A percentile compares a stretch with the other conserved stretches of the same genome.
phyloP scores from a whole-genome alignment of 2,329 filamentous ascomycete species.

The Chaetoscypha palmicola region DNA sequence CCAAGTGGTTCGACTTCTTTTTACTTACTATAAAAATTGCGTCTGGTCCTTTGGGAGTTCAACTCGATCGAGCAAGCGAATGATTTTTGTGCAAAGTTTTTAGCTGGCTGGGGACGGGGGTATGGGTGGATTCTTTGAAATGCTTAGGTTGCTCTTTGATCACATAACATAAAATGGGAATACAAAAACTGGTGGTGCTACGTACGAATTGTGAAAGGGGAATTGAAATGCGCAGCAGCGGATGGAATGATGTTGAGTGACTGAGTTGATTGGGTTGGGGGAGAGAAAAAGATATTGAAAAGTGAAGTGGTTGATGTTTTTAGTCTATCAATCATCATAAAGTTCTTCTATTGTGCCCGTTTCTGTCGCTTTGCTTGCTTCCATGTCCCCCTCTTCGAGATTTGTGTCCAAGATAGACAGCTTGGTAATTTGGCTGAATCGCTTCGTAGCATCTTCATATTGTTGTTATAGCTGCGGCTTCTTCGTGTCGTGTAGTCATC shows the following conservation, averaged over 20 bases:
- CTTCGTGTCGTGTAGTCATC: no score
- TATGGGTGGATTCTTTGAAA: conserved; percentile 9
- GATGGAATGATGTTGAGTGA: no score
- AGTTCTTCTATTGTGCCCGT: background rate
- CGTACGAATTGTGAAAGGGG: background rate
- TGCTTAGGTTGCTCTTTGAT: background rate
- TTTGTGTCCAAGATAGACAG: no score
- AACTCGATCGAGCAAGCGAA: conserved; percentile 6
- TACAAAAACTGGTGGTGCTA: background rate
- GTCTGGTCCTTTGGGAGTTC: conserved; percentile 7
- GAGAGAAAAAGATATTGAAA: background rate
- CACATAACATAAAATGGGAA: conserved; percentile 7
- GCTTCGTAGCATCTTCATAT: no score
- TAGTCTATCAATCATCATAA: conserved; percentile 7
- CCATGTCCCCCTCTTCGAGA: no score
- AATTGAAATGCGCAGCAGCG: no score
- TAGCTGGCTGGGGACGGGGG: conserved; percentile 2
- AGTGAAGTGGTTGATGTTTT: background rate
- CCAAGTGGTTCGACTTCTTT: conserved; percentile 10
- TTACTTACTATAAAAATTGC: conserved; percentile 9
- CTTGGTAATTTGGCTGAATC: no score
- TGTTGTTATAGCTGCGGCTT: no score
- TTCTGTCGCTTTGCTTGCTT: background rate
- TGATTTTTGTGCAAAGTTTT: conserved; percentile 6
- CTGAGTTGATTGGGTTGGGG: conserved; percentile 1